Evolutionary conservation across 169 alveolate species (phyloP), one percentile per base, ranked within the genome.

Genomic region (Theileria parva): DNA sequence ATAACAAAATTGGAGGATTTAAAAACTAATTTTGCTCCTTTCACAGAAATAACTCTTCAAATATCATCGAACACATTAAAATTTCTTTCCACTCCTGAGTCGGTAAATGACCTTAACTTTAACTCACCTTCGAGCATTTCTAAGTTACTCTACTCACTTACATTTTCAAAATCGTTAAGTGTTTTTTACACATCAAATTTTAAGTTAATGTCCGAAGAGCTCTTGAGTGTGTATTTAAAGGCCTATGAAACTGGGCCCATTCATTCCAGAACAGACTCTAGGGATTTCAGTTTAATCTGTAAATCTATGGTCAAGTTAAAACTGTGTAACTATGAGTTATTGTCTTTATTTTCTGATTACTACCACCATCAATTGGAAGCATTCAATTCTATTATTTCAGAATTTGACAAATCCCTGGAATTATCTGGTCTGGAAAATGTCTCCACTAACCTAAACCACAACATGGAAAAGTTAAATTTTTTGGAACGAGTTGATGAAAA

Each of bases 241-340:
- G 1, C 66, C 2, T 30, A 37, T 11, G 64, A 32, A 17, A 28
- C 67, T 27, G 77, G 69, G 15, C 27, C 27, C 13, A 34, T 64
- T 37, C 55, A 19, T 2, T 63, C 39, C 7, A 63, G 70, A 19
- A n/a, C 55, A 7, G 53, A 32, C 17, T 79, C 87, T 11, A 61
- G 87, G 5, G 80, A 79, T 37, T 70, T 59, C 27, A 27, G 50
- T 5, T 68, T 79, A 37, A 32, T 79, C 39, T 69, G 80, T 28
- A 44, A 66, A 25, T 37, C 80, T 72, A 79, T 79, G 87, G 39
- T 37, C 19, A 4, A 34, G 48, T 60, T 71, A 70, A 78, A 60
- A 27, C 12, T 28, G 3, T 74, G 55, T 0, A 79, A 69, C 11
- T 79, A 30, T 44, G 55, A 48, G 19, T 68, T 79, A 48, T 30